These are phyloP conservation scores for Sarocladiaceae sp. DNA, from an alignment of 2,329 filamentous ascomycete genomes.

Conservation along the genomic window DNA sequence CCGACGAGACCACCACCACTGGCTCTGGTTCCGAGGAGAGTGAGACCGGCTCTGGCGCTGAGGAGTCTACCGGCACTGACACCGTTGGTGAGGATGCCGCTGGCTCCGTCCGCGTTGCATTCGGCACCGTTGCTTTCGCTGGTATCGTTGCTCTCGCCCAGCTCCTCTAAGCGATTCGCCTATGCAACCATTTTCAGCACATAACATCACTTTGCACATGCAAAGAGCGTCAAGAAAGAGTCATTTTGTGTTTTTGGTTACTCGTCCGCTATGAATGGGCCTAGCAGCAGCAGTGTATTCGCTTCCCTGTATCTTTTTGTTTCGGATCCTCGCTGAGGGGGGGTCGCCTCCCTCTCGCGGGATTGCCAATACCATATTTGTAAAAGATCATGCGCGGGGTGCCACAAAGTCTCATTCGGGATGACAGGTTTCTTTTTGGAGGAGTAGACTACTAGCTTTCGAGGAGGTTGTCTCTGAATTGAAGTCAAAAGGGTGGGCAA, in stretches of 20 bases:
- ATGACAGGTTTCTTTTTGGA: background rate
- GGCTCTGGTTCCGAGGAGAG: constrained; percentile 13
- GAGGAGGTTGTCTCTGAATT: background rate
- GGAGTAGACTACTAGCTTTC: background rate
- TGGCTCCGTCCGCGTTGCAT: constrained; percentile 17
- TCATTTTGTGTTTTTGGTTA: background rate
- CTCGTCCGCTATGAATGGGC: background rate
- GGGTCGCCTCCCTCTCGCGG: background rate
- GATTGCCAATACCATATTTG: background rate
- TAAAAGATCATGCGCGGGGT: background rate
- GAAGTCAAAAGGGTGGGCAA: background rate
- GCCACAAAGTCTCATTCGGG: background rate
- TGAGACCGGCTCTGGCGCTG: constrained; percentile 15
- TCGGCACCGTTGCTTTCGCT: constrained; percentile 22
- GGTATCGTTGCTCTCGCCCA: constrained; percentile 24
- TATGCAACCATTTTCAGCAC: background rate
- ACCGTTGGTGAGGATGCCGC: constrained; percentile 21
- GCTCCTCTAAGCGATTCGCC: constrained; percentile 19
- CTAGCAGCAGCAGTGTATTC: constrained; percentile 5
- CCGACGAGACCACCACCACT: constrained; percentile 2
- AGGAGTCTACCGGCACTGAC: constrained; percentile 11
- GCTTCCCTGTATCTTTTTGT: constrained; percentile 7
- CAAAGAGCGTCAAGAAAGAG: background rate
- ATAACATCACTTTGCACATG: background rate
- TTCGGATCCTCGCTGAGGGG: background rate